Conservation (phyloP, 345 rosid species). For the Aethionema arabicum region DNA sequence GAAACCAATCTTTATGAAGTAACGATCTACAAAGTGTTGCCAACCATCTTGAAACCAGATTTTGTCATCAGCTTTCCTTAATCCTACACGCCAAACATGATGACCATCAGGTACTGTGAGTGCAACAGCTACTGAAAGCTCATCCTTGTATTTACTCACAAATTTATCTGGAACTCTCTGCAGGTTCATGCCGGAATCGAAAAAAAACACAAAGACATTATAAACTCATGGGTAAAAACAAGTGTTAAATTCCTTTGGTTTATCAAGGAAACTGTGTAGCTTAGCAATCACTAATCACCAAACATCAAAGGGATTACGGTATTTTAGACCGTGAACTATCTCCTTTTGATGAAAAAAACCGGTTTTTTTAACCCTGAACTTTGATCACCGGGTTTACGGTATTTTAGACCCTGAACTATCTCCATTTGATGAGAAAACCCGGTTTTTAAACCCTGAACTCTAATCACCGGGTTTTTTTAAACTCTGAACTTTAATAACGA, state of each 20-base stretch:
- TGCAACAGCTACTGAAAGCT: constrained; percentile 47
- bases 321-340: too few species aligned
- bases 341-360: too few species aligned
- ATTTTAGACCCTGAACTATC: too few species aligned
- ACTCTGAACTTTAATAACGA: too few species aligned
- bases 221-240: too few species aligned
- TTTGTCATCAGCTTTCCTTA: constrained; percentile 52
- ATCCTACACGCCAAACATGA: constrained; percentile 53
- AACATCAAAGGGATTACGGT: too few species aligned
- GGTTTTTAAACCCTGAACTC: too few species aligned
- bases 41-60: constrained; percentile 63
- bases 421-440: too few species aligned
- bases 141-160: constrained; percentile 70
- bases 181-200: constrained; percentile 35
- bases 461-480: too few species aligned
- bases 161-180: constrained; percentile 90
- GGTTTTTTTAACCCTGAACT: too few species aligned
- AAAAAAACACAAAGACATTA: constrained; percentile 21
- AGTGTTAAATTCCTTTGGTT: too few species aligned
- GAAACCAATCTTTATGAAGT: constrained; percentile 54
- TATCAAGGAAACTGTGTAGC: constrained; percentile 51
- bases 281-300: constrained; percentile 39
- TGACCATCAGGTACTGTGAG: constrained; percentile 58
- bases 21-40: constrained; percentile 61
- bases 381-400: too few species aligned